Base-by-base conservation (phyloP, 192 early-diverging fungal genomes). In the Kappamyces sp. region DNA sequence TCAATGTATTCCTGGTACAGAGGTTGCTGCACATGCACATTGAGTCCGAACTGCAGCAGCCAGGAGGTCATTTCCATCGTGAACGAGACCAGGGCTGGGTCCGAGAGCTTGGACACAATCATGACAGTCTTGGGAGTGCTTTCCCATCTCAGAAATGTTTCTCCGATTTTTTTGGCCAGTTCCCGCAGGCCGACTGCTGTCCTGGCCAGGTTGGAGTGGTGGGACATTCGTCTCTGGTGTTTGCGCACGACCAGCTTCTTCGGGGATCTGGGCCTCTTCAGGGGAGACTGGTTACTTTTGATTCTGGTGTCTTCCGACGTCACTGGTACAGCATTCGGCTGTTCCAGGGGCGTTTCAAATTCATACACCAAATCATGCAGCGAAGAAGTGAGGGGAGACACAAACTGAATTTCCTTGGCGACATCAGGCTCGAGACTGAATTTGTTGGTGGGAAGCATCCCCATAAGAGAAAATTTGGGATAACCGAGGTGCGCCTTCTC, bases 141-240 rank as follows among this genome's bases (percentile, higher is more conserved):
- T 50, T 76, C 76, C 76, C 76, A 78, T 41, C 63, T 61, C 5
- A 78, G 66, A 46, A 41, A 59, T 11, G 31, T 1, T 36, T 1
- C 47, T 63, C 72, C 76, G 54, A 78, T 70, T 59, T 78, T 73
- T 34, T 71, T 74, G 1, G 76, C 76, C 47, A 78, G 62, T 45
- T 78, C 68, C 4, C 76, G 64, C 40, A 78, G 54, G 11, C 71
- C 73, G 29, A 78, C 76, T 3, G 73, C 66, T 2, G 70, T 78
- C 39, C 76, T 78, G 4, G 76, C 72, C 11, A 78, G 61, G 32
- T 58, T 57, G 5, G 51, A 42, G 58, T 76, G 74, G 22, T 37
- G 49, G 42, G 59, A 62, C 57, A 59, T 70, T 53, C 52, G 32
- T 11, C 67, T 15, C 60, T 67, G 41, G 51, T 53, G 29, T n/a